phyloP scores from a whole-genome alignment of 2,329 filamentous ascomycete species.

The Fusarium sulawesiense region DNA sequence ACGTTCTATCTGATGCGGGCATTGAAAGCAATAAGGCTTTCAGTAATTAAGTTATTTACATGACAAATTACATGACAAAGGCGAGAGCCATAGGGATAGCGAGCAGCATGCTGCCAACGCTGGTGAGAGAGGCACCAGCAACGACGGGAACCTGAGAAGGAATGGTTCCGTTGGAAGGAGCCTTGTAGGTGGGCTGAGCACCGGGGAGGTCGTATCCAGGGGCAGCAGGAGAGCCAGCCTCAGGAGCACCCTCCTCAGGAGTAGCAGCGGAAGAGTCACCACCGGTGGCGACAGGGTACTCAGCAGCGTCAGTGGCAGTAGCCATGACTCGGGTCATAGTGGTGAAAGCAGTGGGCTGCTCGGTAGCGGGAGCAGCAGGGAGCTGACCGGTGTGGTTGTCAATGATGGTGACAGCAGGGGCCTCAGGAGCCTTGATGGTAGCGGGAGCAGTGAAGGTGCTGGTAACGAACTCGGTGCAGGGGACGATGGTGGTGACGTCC shows the following conservation, averaged over 20 bases:
- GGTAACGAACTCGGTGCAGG: conserved; percentile 41
- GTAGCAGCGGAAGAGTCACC: not conserved
- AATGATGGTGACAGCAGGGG: conserved; percentile 36
- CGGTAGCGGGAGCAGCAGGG: conserved; percentile 6
- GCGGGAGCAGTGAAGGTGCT: conserved; percentile 41
- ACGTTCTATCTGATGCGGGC: conserved; percentile 19
- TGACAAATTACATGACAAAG: conserved; percentile 31
- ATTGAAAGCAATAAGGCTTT: conserved; percentile 26
- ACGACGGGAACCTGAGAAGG: conserved; percentile 21
- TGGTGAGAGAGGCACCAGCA: conserved; percentile 27
- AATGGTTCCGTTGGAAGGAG: conserved; percentile 24
- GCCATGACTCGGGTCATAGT: conserved; percentile 29
- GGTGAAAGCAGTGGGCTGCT: conserved; percentile 22
- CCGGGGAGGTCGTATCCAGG: conserved; percentile 13
- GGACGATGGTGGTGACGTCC: conserved; percentile 42
- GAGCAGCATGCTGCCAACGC: conserved; percentile 21
- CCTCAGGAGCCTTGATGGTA: conserved; percentile 12
- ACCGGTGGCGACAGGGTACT: conserved; percentile 8
- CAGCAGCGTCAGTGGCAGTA: conserved; percentile 23
- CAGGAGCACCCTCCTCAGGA: not conserved
- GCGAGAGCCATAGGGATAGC: conserved; percentile 25
- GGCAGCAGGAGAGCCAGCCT: not conserved
- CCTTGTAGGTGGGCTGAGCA: conserved; percentile 25
- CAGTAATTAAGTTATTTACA: conserved; percentile 32
- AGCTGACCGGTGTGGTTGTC: conserved; percentile 18